phyloP scores from a whole-genome alignment of 345 rosid species.

The Lepidium africanum region DNA sequence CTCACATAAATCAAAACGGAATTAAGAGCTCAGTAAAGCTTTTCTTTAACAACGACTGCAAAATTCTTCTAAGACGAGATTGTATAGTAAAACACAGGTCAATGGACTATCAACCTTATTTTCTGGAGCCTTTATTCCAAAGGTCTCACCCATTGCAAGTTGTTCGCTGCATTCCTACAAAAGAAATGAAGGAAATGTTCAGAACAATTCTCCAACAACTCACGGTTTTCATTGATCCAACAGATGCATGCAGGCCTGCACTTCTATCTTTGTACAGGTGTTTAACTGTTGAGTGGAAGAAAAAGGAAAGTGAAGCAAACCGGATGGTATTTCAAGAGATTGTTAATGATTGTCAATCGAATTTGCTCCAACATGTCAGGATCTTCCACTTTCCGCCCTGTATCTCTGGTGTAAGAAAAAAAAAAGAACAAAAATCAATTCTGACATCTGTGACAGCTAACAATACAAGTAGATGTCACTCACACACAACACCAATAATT shows the following conservation, averaged over 20 bases:
- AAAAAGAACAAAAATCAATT: neutral
- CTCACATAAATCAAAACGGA: constrained; percentile 9
- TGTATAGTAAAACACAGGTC: neutral
- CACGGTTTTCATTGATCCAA: neutral
- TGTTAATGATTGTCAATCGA: constrained; percentile 85
- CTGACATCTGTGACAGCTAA: neutral
- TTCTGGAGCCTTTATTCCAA: constrained; percentile 85
- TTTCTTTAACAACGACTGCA: neutral
- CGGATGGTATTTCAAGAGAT: constrained; percentile 94
- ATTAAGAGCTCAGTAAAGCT: neutral
- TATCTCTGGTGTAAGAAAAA: constrained; percentile 44
- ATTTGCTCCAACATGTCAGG: constrained; percentile 86
- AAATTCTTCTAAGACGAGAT: neutral
- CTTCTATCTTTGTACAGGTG: too few species aligned
- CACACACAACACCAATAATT: neutral
- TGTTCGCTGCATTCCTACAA: constrained; percentile 78
- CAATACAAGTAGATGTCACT: neutral
- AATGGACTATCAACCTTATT: constrained; percentile 48
- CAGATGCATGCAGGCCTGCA: neutral
- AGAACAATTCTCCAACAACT: neutral
- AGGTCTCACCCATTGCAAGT: constrained; percentile 95
- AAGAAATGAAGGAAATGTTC: neutral
- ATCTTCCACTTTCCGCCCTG: constrained; percentile 97
- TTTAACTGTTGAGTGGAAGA: neutral
- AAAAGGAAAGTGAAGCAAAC: constrained; percentile 37